Percentiles rank a stretch among this genome's conserved stretches.
Conservation (phyloP, 768 basidiomycete species). For the Agrocybe pediades region DNA sequence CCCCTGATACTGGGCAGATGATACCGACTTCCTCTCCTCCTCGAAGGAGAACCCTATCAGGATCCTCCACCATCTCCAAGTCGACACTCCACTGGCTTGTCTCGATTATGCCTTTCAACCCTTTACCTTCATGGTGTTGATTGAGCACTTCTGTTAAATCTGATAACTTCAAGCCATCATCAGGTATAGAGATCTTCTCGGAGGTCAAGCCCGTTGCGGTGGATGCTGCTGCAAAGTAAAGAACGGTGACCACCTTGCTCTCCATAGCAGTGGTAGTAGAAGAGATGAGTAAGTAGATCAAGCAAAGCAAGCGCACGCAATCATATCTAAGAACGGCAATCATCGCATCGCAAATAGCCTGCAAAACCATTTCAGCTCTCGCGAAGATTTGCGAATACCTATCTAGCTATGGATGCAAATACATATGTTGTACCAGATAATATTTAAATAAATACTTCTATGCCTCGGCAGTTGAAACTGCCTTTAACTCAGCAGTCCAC, state of each 20-base stretch:
- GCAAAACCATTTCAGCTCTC: too few species aligned
- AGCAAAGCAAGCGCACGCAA: too few species aligned
- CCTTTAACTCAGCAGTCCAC: slow-evolving; percentile 82
- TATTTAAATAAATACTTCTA: neutral
- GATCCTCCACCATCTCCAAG: slow-evolving; percentile 75
- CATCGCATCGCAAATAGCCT: too few species aligned
- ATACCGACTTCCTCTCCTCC: slow-evolving; percentile 81
- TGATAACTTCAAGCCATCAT: slow-evolving; percentile 47
- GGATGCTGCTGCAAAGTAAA: slow-evolving; percentile 67
- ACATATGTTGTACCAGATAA: neutral
- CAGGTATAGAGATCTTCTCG: slow-evolving; percentile 54
- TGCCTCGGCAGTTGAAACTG: slow-evolving; percentile 2
- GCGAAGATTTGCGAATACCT: too few species aligned
- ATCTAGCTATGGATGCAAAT: too few species aligned
- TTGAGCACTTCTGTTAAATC: slow-evolving; percentile 53
- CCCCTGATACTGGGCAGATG: slow-evolving; percentile 83
- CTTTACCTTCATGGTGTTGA: slow-evolving; percentile 52
- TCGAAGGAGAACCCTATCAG: slow-evolving; percentile 44
- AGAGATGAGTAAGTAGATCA: too few species aligned
- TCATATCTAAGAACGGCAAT: too few species aligned
- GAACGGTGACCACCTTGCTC: slow-evolving; percentile 40
- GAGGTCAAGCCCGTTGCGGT: slow-evolving; percentile 63
- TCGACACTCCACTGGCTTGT: slow-evolving; percentile 79
- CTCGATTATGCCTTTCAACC: slow-evolving; percentile 54
- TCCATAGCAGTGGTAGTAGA: slow-evolving; percentile 23